Conservation (phyloP, 371 early-diverging fungal genomes). For the Nematocida ausubeli region DNA sequence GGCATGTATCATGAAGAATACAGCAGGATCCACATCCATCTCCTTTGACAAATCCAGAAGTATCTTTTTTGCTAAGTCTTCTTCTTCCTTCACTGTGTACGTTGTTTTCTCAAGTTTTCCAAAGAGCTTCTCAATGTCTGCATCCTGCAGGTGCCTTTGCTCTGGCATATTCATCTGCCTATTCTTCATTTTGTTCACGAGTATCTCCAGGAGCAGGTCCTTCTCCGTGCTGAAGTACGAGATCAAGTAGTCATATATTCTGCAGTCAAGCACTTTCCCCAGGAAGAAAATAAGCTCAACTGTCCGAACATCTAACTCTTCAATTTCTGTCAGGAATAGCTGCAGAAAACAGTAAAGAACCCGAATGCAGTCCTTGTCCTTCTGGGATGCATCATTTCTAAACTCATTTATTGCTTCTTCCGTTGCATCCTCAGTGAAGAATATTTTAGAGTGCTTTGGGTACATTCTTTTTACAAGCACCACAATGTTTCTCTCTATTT, state of each 20-base stretch:
- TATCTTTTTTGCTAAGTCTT: constrained; percentile 11
- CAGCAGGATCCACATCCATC: background rate
- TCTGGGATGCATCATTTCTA: background rate
- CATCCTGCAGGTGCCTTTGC: constrained; percentile 16
- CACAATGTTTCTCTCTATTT: constrained; percentile 33
- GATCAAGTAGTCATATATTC: constrained; percentile 33
- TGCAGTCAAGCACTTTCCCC: constrained; percentile 14
- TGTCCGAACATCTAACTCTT: constrained; percentile 26
- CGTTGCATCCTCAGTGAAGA: background rate
- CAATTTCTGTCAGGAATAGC: constrained; percentile 26
- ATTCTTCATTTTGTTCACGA: constrained; percentile 33
- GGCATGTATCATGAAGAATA: constrained; percentile 1
- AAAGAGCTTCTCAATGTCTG: constrained; percentile 22
- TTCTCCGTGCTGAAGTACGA: constrained; percentile 45
- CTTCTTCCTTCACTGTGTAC: constrained; percentile 12
- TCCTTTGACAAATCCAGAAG: constrained; percentile 16
- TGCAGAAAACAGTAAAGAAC: constrained; percentile 8
- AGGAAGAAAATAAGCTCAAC: constrained; percentile 33
- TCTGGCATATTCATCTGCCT: background rate
- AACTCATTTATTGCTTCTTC: background rate
- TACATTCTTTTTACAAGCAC: constrained; percentile 5
- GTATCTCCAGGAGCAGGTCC: constrained; percentile 42
- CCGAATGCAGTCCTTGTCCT: background rate
- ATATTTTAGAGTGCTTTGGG: background rate
- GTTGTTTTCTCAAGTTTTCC: background rate